phyloP scores from a whole-genome alignment of 176 grass and related monocot genomes.

The Echinochloa phyllopogon region DNA sequence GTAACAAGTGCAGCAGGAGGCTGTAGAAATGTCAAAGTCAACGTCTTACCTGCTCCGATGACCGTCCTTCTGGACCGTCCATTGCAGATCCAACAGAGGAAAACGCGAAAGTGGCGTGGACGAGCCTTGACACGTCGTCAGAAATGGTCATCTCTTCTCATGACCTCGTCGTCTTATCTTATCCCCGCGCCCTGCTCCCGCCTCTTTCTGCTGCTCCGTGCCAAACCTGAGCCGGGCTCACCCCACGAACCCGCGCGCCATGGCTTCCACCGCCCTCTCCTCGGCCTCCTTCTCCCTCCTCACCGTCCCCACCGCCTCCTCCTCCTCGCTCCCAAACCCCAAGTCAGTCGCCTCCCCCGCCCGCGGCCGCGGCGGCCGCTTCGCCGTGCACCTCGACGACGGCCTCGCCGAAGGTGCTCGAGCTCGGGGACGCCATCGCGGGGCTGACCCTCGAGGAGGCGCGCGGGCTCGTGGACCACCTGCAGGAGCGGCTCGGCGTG shows the following conservation, averaged over 20 bases:
- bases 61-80: neutral
- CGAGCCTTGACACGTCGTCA: neutral
- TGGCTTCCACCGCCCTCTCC: conserved; percentile 53
- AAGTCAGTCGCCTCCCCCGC: conserved; percentile 4
- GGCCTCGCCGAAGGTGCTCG: conserved; percentile 63
- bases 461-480: conserved; percentile 69
- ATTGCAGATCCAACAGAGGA: neutral
- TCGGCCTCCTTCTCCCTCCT: conserved; percentile 58
- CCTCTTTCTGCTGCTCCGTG: neutral
- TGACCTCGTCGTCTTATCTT: conserved; percentile 6
- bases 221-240: neutral
- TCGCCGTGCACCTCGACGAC: conserved; percentile 47
- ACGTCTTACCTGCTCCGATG: neutral
- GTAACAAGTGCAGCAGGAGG: neutral
- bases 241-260: conserved; percentile 10
- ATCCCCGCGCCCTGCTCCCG: conserved; percentile 13
- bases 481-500: conserved; percentile 80
- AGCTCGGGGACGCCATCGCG: conserved; percentile 71
- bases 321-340: conserved; percentile 27
- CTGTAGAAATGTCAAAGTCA: neutral
- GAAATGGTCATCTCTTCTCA: neutral
- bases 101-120: neutral
- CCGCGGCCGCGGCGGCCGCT: conserved; percentile 15
- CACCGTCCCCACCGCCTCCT: conserved; percentile 45
- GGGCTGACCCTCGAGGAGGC: conserved; percentile 84